Conservation (phyloP, 73 alveolate genomes). For the Tetrahymena malaccensis region DNA sequence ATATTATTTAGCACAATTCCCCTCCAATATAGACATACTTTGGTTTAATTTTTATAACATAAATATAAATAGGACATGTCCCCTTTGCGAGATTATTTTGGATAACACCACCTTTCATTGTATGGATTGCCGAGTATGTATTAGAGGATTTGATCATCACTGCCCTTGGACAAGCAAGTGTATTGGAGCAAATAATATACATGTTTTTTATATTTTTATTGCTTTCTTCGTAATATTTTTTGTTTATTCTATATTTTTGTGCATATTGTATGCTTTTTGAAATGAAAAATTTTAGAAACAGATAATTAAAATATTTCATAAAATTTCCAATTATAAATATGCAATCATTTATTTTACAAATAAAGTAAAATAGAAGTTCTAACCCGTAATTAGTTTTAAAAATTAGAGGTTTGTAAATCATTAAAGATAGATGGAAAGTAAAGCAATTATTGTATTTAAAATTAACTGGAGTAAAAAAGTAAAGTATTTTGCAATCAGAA, state of each 20-base stretch:
- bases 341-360: too few relatives aligned
- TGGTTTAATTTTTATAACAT: not conserved
- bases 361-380: not conserved
- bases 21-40: not conserved
- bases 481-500: not conserved
- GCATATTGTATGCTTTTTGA: not conserved
- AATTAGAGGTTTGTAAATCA: not conserved
- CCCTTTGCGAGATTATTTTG: not conserved
- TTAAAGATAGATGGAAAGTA: not conserved
- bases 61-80: not conserved
- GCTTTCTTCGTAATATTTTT: conserved; percentile 15
- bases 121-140: conserved; percentile 52
- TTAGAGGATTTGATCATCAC: conserved; percentile 71
- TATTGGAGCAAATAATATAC: conserved; percentile 54
- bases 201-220: conserved; percentile 34
- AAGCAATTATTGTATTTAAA: not conserved
- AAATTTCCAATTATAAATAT: too few relatives aligned
- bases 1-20: not conserved
- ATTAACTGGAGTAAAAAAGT: not conserved
- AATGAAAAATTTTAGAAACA: not conserved
- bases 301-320: not conserved
- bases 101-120: conserved; percentile 50
- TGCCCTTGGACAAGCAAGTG: conserved; percentile 86
- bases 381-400: too few relatives aligned
- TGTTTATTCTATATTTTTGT: not conserved